Evolutionary conservation across 306 rosid genomes (phyloP).

Genomic region (Ormosia emarginata): DNA sequence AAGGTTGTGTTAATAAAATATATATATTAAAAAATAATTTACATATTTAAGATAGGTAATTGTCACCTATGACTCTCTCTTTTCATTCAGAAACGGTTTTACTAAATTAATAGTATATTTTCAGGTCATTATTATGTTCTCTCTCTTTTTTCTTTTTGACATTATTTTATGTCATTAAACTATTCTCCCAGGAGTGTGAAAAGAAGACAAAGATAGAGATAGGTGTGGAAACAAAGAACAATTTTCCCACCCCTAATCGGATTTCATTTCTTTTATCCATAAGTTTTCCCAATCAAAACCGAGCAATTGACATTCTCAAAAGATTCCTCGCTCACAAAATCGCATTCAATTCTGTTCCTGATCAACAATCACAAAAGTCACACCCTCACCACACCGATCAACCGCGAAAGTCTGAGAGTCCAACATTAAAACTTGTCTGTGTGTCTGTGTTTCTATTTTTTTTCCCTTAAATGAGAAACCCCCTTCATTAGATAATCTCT

Average conservation of each 20-base stretch:
- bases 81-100: neutral
- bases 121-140: neutral
- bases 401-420: neutral
- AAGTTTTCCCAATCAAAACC: neutral
- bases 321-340: neutral
- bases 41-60: no score
- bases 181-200: neutral
- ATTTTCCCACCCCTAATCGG: neutral
- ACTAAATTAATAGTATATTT: neutral
- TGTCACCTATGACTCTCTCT: no score
- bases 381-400: neutral
- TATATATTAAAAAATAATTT: no score
- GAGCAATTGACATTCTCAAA: neutral
- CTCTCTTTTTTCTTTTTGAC: neutral
- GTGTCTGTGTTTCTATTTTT: neutral
- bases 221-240: constrained; percentile 9
- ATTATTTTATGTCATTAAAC: neutral
- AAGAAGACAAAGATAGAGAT: neutral
- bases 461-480: neutral
- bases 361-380: neutral
- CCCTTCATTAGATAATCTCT: neutral
- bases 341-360: constrained; percentile 10
- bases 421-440: neutral
- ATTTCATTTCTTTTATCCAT: neutral
- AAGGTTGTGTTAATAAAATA: no score